Evolutionary conservation across 177 flowering plant species (phyloP).

Genomic region (Vitis hybrid): DNA sequence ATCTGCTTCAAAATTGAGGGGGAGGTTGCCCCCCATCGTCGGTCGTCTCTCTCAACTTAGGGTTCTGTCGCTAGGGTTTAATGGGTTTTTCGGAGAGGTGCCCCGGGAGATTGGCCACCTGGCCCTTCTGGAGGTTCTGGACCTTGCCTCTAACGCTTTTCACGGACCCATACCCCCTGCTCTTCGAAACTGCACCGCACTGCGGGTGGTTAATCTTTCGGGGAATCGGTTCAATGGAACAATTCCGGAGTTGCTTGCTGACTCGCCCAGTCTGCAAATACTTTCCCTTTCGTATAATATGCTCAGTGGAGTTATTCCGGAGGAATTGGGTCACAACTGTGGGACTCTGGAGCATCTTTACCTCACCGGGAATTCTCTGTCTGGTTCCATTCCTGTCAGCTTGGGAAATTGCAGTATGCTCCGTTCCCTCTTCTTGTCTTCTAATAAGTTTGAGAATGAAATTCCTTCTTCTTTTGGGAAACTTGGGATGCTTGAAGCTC

Average conservation of each 20-base stretch:
- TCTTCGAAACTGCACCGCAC: neutral
- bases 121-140: neutral
- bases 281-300: neutral
- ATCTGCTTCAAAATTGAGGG: neutral
- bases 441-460: neutral
- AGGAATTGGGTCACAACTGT: neutral
- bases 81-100: neutral
- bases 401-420: neutral
- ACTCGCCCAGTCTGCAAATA: neutral
- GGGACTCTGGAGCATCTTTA: neutral
- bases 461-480: neutral
- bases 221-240: neutral
- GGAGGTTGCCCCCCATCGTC: neutral
- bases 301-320: neutral
- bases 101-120: neutral
- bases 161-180: neutral
- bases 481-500: conserved; percentile 1
- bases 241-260: neutral
- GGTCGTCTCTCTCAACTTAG: neutral
- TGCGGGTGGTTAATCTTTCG: neutral
- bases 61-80: neutral
- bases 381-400: neutral
- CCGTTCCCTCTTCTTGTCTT: neutral
- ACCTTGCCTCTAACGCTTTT: neutral
- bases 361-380: neutral